phyloP scores from a whole-genome alignment of 2,329 filamentous ascomycete genomes.

The Penicillium sp. region DNA sequence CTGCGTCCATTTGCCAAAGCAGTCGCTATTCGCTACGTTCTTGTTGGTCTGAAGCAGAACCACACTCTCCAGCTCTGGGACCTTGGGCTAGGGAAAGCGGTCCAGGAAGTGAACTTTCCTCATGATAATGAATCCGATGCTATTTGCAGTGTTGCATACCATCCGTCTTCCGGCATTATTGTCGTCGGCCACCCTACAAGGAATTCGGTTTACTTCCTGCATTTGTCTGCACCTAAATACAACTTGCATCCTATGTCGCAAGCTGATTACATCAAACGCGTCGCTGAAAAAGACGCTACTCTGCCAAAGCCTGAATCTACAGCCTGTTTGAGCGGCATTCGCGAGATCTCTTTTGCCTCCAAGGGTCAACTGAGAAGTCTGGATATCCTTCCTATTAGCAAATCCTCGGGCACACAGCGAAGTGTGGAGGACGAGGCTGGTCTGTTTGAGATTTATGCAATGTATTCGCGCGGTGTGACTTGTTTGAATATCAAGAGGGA shows the following conservation, averaged over 20 bases:
- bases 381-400: conserved; percentile 72
- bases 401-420: conserved; percentile 48
- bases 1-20: conserved; percentile 87
- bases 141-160: conserved; percentile 96
- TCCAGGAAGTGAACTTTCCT: conserved; percentile 94
- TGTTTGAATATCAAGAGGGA: conserved; percentile 80
- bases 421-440: conserved; percentile 62
- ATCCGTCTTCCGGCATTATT: conserved; percentile 87
- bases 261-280: conserved; percentile 76
- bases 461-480: conserved; percentile 97
- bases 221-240: conserved; percentile 91
- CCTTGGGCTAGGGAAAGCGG: conserved; percentile 86
- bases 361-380: conserved; percentile 85
- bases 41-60: conserved; percentile 98
- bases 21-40: conserved; percentile 86
- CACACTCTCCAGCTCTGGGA: conserved; percentile 98
- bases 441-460: conserved; percentile 91
- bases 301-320: conserved; percentile 88
- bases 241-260: conserved; percentile 76
- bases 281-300: conserved; percentile 66
- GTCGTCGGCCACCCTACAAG: conserved; percentile 92
- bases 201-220: conserved; percentile 96
- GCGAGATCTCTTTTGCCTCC: conserved; percentile 87
- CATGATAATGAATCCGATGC: conserved; percentile 95
- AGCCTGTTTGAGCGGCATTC: conserved; percentile 93